Conservation (phyloP, 495 filamentous ascomycete genomes). For the Aspergillus biplanus region DNA sequence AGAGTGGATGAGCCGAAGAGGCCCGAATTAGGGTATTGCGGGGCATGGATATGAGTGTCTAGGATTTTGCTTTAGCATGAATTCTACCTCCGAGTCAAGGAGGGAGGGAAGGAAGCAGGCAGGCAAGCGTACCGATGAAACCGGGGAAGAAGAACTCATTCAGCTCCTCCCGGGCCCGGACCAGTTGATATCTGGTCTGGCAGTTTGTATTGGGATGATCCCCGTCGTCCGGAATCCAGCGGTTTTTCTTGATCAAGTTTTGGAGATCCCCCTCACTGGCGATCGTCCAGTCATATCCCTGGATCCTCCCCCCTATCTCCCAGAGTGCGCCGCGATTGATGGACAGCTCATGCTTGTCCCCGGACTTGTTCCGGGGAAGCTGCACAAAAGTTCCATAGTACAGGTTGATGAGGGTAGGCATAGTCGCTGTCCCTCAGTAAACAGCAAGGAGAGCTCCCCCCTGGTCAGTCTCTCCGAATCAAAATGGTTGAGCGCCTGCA, state of each 20-base stretch:
- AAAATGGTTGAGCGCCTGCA: neutral
- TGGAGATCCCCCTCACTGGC: slow-evolving; percentile 41
- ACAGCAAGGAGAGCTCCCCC: neutral
- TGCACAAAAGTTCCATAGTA: slow-evolving; percentile 55
- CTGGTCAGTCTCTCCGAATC: neutral
- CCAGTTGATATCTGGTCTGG: slow-evolving; percentile 13
- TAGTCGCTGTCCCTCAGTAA: neutral
- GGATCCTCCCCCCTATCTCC: slow-evolving; percentile 69
- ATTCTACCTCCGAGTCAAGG: slow-evolving; percentile 1
- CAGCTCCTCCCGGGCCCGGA: slow-evolving; percentile 38
- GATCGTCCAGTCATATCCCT: slow-evolving; percentile 40
- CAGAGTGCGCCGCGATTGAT: slow-evolving; percentile 62
- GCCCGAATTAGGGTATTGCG: slow-evolving; percentile 90
- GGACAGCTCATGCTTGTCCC: slow-evolving; percentile 30
- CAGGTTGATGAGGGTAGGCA: slow-evolving; percentile 33
- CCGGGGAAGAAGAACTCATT: slow-evolving; percentile 88
- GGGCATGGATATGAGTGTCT: slow-evolving; percentile 95
- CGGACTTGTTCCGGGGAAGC: slow-evolving; percentile 33
- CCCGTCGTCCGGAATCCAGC: slow-evolving; percentile 29
- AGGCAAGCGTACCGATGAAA: slow-evolving; percentile 68
- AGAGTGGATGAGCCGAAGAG: slow-evolving; percentile 90
- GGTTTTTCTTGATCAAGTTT: slow-evolving; percentile 49
- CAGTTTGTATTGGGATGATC: neutral
- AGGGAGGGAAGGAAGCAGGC: neutral
- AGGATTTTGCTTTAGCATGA: slow-evolving; percentile 16